A percentile compares a stretch with the other conserved stretches of the same genome.
These are phyloP conservation scores for Coprinopsis strossmayeri DNA, from an alignment of 768 basidiomycete species.

Conservation along the genomic window DNA sequence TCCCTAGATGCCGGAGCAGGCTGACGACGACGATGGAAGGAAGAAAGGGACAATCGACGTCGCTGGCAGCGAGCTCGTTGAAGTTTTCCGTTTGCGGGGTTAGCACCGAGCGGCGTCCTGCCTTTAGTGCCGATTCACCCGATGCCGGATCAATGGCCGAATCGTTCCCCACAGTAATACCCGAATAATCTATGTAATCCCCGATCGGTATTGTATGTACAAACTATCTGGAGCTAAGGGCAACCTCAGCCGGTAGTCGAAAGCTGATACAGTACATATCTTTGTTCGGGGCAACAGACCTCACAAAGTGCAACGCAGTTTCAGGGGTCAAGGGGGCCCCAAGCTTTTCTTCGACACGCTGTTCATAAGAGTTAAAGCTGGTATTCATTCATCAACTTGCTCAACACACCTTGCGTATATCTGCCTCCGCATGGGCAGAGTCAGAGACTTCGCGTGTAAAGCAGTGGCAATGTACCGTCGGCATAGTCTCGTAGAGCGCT, in stretches of 20 bases:
- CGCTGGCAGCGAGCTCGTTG: constrained; percentile 15
- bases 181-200: too few relatives aligned
- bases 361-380: too few relatives aligned
- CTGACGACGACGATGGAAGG: constrained; percentile 8
- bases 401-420: constrained; percentile 78
- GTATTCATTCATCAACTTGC: too few relatives aligned
- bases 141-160: constrained; percentile 3
- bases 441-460: constrained; percentile 81
- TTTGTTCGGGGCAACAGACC: constrained; percentile 92
- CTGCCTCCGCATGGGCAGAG: constrained; percentile 54
- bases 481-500: constrained; percentile 59
- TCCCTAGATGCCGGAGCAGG: constrained; percentile 14
- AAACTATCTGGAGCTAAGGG: too few relatives aligned
- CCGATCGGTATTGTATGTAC: too few relatives aligned
- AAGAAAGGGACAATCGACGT: constrained; percentile 13
- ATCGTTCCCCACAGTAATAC: too few relatives aligned
- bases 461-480: constrained; percentile 93
- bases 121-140: background rate
- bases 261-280: constrained; percentile 98
- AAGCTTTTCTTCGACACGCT: constrained; percentile 71
- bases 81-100: constrained; percentile 31
- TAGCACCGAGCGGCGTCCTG: constrained; percentile 12
- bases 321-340: constrained; percentile 46
- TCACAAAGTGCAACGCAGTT: constrained; percentile 64
- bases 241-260: constrained; percentile 34